A percentile compares a stretch with the other conserved stretches of the same genome.
Conservation (phyloP, 208 protist species). For the Dictyostelium gargantuum region DNA sequence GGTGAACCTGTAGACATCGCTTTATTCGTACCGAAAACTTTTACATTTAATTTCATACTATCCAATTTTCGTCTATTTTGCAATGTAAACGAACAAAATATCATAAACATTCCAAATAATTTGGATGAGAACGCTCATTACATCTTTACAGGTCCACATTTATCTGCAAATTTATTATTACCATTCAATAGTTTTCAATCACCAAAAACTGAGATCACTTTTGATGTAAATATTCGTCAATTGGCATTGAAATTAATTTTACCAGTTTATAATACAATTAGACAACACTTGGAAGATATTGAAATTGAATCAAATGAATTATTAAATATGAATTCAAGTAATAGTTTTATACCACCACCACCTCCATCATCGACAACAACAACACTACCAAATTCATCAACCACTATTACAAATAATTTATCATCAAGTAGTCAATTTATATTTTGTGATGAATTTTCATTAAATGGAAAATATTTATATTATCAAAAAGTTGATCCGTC, state of each 20-base stretch:
- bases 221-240: background rate
- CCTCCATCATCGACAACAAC: background rate
- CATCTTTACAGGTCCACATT: conserved; percentile 16
- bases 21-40: conserved; percentile 27
- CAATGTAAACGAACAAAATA: conserved; percentile 65
- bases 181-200: conserved; percentile 42
- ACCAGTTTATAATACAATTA: conserved; percentile 59
- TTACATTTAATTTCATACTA: background rate
- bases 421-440: conserved; percentile 5
- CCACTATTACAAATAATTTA: background rate
- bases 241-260: conserved; percentile 23
- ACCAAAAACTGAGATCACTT: conserved; percentile 21
- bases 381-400: background rate
- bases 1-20: conserved; percentile 39
- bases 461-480: conserved; percentile 58
- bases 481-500: conserved; percentile 51
- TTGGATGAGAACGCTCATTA: conserved; percentile 62
- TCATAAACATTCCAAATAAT: conserved; percentile 62
- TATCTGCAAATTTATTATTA: conserved; percentile 15
- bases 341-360: background rate
- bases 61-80: conserved; percentile 17
- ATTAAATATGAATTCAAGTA: background rate
- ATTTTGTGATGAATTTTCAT: background rate
- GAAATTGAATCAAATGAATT: background rate
- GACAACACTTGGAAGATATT: conserved; percentile 58